A percentile compares a stretch with the other conserved stretches of the same genome.
Evolutionary conservation across 179 eudicot genomes (phyloP).

Genomic region (Patellifolia procumbens): DNA sequence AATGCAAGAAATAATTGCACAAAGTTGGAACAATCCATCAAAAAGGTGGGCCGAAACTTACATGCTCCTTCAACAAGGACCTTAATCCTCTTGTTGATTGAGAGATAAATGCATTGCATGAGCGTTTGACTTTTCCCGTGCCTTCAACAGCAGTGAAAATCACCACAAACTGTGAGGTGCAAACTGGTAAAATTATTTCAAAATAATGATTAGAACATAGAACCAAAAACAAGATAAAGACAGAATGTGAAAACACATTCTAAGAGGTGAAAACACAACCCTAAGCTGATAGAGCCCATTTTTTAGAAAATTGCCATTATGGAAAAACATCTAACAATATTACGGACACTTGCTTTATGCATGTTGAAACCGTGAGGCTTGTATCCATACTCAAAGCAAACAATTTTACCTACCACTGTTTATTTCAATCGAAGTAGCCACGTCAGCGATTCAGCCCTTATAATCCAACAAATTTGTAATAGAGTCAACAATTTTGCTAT

Average conservation of each 20-base stretch:
- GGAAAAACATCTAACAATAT: background rate
- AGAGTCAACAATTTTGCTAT: background rate
- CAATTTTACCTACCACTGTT: background rate
- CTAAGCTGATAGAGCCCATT: background rate
- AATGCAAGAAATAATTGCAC: background rate
- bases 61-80: conserved; percentile 84
- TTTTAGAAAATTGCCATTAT: background rate
- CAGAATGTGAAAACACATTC: background rate
- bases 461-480: background rate
- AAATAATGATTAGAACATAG: conserved; percentile 23
- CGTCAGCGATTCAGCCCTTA: background rate
- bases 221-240: background rate
- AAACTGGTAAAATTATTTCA: conserved; percentile 49
- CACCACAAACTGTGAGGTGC: conserved; percentile 79
- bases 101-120: conserved; percentile 79
- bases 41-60: conserved; percentile 42
- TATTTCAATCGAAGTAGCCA: background rate
- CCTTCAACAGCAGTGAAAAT: conserved; percentile 69
- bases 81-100: conserved; percentile 85
- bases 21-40: background rate
- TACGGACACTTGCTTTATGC: background rate
- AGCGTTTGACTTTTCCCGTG: conserved; percentile 44
- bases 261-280: background rate
- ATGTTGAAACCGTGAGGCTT: background rate
- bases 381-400: background rate